Evolutionary conservation across 2,329 filamentous ascomycete species (phyloP), one percentile per base, ranked within the genome.

Genomic region (Neophaeococcomyces aloes): DNA sequence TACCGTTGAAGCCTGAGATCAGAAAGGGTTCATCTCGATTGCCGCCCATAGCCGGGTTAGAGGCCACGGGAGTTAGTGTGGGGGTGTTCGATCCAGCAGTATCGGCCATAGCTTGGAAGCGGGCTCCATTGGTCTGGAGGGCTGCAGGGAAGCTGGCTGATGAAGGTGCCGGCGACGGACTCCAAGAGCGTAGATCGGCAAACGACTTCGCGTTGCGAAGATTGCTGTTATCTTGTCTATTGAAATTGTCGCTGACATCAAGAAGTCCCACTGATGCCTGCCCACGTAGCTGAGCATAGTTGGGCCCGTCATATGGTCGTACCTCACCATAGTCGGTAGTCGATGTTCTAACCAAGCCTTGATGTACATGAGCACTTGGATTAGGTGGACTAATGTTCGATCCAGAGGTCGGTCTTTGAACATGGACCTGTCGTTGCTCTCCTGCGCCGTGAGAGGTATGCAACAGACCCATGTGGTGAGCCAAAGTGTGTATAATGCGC

Each of bases 191-290:
- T 51, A 98, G 69, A 60, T 98, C 91, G 29, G 89, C 91, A 61
- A 95, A 95, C 39, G 89, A 96, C 70, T 96, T 96, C 49, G 89
- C 91, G 21, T 86, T 86, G 33, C 91, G 82, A 29, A 98, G 76
- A 57, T 89, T 53, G 89, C 59, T 86, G 76, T 45, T 52, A 13
- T 48, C 48, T 17, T 72, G 82, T 37, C 83, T 77, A 25, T 80
- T 79, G 47, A 80, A 70, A 38, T 32, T 86, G 29, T 86, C 86
- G n/a, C 88, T 79, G 46, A 91, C 79, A 59, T 88, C 84, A 29
- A 96, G 71, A n/a, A 88, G 87, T 23, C 74, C 76, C 10, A 84
- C 85, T 21, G 82, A 81, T 53, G 89, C 86, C 51, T 89, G 79
- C 17, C 84, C 81, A 47, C 68, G 66, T 29, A 94, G 75, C 2